A percentile compares a stretch with the other conserved stretches of the same genome.
Evolutionary conservation across 371 early-diverging fungal genomes (phyloP).

Genomic region (Umbelopsis sp.): DNA sequence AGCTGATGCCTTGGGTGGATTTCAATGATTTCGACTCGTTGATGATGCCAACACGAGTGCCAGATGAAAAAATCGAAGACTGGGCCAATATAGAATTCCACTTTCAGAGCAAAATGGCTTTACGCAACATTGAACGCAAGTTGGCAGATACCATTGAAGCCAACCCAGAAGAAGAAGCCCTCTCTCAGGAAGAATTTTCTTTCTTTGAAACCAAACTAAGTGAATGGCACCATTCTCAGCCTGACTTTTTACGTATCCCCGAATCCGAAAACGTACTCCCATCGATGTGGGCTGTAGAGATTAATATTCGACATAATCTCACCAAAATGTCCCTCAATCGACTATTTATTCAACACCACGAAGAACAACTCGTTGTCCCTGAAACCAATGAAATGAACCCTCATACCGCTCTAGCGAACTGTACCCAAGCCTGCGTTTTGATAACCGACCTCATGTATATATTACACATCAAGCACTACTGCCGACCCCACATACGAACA

Average conservation of each 20-base stretch:
- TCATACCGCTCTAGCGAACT: constrained; percentile 10
- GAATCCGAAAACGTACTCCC: constrained; percentile 1
- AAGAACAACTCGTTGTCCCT: neutral
- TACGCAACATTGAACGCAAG: constrained; percentile 15
- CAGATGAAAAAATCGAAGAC: constrained; percentile 6
- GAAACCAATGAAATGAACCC: constrained; percentile 4
- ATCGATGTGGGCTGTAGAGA: constrained; percentile 14
- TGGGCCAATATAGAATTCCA: constrained; percentile 20
- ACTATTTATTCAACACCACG: constrained; percentile 8
- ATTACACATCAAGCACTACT: constrained; percentile 9
- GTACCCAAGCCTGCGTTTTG: constrained; percentile 2
- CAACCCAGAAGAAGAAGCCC: constrained; percentile 3
- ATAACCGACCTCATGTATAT: constrained; percentile 10
- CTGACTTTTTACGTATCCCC: constrained; percentile 18
- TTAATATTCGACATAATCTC: constrained; percentile 17
- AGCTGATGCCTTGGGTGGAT: constrained; percentile 16
- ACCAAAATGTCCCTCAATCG: constrained; percentile 15
- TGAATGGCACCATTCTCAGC: constrained; percentile 12
- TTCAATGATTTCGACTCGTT: constrained; percentile 2
- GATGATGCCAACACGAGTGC: constrained; percentile 3
- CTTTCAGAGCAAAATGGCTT: constrained; percentile 14
- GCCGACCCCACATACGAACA: constrained; percentile 20
- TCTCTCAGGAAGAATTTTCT: constrained; percentile 2
- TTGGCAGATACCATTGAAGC: constrained; percentile 15
- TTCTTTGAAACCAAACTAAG: constrained; percentile 9